phyloP scores from a whole-genome alignment of 352 stramenopile species.

The Phytopythium litorale region DNA sequence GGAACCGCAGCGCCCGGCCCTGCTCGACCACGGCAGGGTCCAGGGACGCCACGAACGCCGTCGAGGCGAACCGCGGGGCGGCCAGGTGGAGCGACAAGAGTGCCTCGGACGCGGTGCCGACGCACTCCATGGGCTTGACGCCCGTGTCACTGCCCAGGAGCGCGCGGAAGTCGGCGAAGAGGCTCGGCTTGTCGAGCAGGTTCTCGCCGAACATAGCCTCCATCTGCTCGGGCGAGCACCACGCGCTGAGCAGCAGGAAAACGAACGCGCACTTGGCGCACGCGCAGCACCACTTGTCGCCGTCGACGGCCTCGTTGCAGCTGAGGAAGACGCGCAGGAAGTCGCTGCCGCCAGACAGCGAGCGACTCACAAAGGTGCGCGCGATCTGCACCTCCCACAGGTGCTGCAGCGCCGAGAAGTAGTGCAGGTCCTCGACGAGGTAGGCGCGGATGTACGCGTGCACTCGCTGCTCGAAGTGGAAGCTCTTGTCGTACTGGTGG shows the following conservation, averaged over 20 bases:
- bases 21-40: conserved; percentile 14
- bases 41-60: conserved; percentile 19
- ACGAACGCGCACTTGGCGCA: conserved; percentile 45
- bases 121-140: conserved; percentile 44
- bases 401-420: conserved; percentile 39
- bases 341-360: conserved; percentile 12
- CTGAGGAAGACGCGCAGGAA: conserved; percentile 39
- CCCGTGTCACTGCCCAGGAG: conserved; percentile 25
- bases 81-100: conserved; percentile 33
- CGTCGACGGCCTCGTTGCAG: conserved; percentile 33
- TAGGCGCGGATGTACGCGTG: conserved; percentile 36
- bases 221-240: conserved; percentile 19
- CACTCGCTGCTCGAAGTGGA: conserved; percentile 26
- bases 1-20: conserved; percentile 16
- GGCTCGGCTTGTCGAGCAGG: conserved; percentile 23
- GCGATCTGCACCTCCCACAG: conserved; percentile 45
- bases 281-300: conserved; percentile 34
- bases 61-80: conserved; percentile 11
- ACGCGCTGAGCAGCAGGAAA: conserved; percentile 35
- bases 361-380: conserved; percentile 24
- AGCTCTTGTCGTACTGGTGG: conserved; percentile 51
- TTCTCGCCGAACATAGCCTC: conserved; percentile 30
- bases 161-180: conserved; percentile 24
- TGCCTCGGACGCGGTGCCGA: conserved; percentile 31
- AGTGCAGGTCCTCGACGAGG: conserved; percentile 31